Evolutionary conservation across 1,139 yeast species (phyloP).

Genomic region (Candida sp.): DNA sequence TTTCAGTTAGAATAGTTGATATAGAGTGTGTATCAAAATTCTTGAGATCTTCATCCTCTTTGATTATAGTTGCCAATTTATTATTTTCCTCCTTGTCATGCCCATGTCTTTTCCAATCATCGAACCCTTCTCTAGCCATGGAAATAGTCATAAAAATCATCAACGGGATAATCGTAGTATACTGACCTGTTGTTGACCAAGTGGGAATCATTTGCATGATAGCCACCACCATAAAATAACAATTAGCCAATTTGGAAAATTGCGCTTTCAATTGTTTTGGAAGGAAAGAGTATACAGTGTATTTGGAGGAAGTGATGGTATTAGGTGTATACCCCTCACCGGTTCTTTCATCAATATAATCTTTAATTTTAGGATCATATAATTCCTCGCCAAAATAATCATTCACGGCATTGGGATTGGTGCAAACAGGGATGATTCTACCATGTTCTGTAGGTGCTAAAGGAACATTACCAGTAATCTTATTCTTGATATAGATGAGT

Average conservation of each 20-base stretch:
- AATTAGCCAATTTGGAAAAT: constrained; percentile 87
- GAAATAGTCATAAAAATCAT: constrained; percentile 87
- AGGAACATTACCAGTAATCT: constrained; percentile 39
- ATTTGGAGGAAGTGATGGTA: constrained; percentile 81
- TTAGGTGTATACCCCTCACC: constrained; percentile 64
- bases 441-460: constrained; percentile 64
- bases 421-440: constrained; percentile 65
- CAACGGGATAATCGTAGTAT: constrained; percentile 88
- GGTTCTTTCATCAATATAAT: constrained; percentile 64
- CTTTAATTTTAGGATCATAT: constrained; percentile 21
- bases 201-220: constrained; percentile 94
- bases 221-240: constrained; percentile 82
- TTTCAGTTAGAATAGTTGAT: constrained; percentile 35
- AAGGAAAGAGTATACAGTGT: constrained; percentile 73
- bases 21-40: constrained; percentile 36
- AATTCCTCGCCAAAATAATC: constrained; percentile 23
- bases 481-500: constrained; percentile 20
- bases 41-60: constrained; percentile 24
- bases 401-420: constrained; percentile 30
- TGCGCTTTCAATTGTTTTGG: constrained; percentile 91
- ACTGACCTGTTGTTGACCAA: constrained; percentile 98
- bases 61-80: constrained; percentile 46
- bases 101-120: constrained; percentile 84
- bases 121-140: constrained; percentile 89
- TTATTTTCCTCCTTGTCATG: constrained; percentile 86